Evolutionary conservation across 2,329 filamentous ascomycete genomes (phyloP), one percentile per base, ranked within the genome.

Genomic region (Claviceps pazoutovae): DNA sequence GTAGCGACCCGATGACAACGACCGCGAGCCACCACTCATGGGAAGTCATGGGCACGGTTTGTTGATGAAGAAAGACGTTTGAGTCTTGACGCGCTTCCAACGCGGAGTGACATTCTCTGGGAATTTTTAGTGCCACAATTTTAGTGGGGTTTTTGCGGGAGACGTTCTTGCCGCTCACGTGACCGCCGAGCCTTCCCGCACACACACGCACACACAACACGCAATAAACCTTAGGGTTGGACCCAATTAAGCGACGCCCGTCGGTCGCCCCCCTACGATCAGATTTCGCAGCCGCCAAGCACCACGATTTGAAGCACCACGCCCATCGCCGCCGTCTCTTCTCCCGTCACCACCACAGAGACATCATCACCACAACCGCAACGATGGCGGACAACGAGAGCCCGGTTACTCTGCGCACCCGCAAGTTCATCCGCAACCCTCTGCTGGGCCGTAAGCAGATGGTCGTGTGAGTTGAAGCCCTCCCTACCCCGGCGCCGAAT

Each of bases 341-440:
- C 58, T 56, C 56, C 59, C 59, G 60, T 56, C 64, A 62, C 57
- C 61, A 58, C 59, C 60, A 61, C 58, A 61, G 59, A 64, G 60
- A 65, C 63, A 59, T 53, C 64, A 62, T 62, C 62, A 58, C 58
- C 60, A 61, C 57, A 73, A 46, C 68, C 74, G 76, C 76, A 78
- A 94, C 75, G 74, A 95, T 96, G 91, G 86, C 90, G 76, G 86
- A 90, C 76, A 74, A 75, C 69, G 84, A 88, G 71, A 74, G 75
- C 66, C 76, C 84, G 70, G 84, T 89, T 71, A 89, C 85, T 68
- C 77, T 90, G 78, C 83, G 93, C 80, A 98, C 93, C 76, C 91
- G 93, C 87, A 97, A 97, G 82, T 98, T 98, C 87, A 94, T 97
- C 79, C 88, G 90, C 80, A 98, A 98, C 84, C 88, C 93, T 74